phyloP scores from a whole-genome alignment of 257 asterid genomes.

The Solanum commersonii region DNA sequence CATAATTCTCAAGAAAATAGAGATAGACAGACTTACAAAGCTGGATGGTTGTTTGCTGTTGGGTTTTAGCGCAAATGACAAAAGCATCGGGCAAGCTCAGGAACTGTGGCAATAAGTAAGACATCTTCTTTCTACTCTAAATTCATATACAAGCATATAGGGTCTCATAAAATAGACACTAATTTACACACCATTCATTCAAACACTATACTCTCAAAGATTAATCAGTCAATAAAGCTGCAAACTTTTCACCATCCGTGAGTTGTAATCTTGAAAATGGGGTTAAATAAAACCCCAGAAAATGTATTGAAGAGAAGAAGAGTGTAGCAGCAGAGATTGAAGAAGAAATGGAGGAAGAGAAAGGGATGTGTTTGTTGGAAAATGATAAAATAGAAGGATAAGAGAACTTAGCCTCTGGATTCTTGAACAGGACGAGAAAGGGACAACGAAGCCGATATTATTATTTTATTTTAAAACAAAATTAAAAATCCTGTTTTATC shows the following conservation, averaged over 20 bases:
- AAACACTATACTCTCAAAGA: neutral
- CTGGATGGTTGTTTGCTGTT: constrained; percentile 27
- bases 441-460: constrained; percentile 13
- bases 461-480: neutral
- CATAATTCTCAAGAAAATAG: neutral
- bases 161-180: neutral
- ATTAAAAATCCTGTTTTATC: neutral
- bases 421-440: constrained; percentile 33
- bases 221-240: constrained; percentile 10
- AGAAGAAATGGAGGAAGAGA: neutral
- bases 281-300: neutral
- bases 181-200: neutral
- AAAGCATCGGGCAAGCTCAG: constrained; percentile 80
- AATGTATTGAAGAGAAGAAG: neutral
- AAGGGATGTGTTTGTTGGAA: constrained; percentile 11
- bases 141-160: constrained; percentile 2
- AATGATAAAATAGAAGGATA: constrained; percentile 52
- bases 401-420: constrained; percentile 17
- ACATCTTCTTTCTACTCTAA: constrained; percentile 43
- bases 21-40: constrained; percentile 24
- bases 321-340: neutral
- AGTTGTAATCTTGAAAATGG: neutral
- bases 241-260: neutral
- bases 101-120: constrained; percentile 92
- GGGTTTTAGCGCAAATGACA: constrained; percentile 51